These are phyloP conservation scores for Nannochloropsis granulata DNA, from an alignment of 108 stramenopile species.

Conservation along the genomic window DNA sequence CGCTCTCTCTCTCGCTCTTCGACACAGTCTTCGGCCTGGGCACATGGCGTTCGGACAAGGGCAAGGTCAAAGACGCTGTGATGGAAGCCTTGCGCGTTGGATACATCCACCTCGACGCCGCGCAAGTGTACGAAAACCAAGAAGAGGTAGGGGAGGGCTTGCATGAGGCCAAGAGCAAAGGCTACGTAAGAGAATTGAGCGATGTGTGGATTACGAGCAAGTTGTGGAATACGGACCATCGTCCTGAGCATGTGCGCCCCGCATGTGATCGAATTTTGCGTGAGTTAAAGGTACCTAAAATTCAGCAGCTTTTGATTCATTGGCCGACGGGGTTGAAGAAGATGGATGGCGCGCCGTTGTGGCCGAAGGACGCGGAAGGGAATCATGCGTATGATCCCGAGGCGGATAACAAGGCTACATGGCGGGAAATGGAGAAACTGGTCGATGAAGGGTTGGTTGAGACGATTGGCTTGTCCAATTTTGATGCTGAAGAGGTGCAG, in stretches of 20 bases:
- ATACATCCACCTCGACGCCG: not conserved
- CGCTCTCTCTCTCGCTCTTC: too few species aligned
- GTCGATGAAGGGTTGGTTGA: constrained; percentile 1
- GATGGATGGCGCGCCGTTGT: not conserved
- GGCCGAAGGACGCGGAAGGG: not conserved
- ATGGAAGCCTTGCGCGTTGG: not conserved
- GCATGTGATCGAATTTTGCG: not conserved
- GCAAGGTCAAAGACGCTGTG: not conserved
- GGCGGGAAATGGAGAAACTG: constrained; percentile 8
- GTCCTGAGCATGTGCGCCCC: not conserved
- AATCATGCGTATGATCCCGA: not conserved
- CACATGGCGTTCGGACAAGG: not conserved
- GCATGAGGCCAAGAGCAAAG: not conserved
- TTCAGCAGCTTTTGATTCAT: not conserved
- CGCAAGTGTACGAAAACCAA: not conserved
- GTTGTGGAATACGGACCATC: not conserved
- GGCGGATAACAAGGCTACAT: not conserved
- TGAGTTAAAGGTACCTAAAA: not conserved
- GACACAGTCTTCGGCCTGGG: not conserved
- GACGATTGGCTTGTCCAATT: constrained; percentile 4
- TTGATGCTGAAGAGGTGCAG: not conserved
- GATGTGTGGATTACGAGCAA: not conserved
- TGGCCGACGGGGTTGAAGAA: not conserved
- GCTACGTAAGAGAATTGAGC: not conserved
- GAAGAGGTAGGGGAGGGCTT: not conserved